Evolutionary conservation across 257 asterid genomes (phyloP).

Genomic region (Haberlea rhodopensis): DNA sequence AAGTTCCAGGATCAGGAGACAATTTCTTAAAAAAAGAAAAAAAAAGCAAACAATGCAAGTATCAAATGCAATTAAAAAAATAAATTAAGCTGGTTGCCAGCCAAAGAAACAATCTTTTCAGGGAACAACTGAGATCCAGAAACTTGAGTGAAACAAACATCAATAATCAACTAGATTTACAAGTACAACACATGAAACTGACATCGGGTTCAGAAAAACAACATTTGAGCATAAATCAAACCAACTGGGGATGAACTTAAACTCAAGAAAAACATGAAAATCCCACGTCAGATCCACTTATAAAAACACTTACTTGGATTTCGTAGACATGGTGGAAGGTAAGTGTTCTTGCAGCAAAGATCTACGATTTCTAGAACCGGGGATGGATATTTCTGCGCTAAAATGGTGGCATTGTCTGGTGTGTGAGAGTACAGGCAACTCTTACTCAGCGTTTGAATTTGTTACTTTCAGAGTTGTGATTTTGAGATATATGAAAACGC

Average conservation of each 20-base stretch:
- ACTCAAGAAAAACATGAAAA: conserved; percentile 30
- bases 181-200: too few relatives aligned
- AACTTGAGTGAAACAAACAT: background rate
- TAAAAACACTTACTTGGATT: conserved; percentile 60
- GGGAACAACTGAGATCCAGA: background rate
- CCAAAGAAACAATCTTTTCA: background rate
- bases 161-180: background rate
- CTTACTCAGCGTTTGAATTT: too few relatives aligned
- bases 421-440: background rate
- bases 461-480: background rate
- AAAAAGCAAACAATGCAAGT: conserved; percentile 25
- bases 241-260: conserved; percentile 12
- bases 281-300: conserved; percentile 38
- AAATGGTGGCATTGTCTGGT: conserved; percentile 30
- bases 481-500: too few relatives aligned
- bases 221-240: background rate
- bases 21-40: background rate
- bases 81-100: too few relatives aligned
- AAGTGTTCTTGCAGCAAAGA: conserved; percentile 9
- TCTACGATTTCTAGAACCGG: conserved; percentile 15
- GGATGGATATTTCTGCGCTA: conserved; percentile 14
- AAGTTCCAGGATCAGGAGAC: background rate
- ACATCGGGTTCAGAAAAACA: background rate
- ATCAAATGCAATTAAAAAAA: conserved; percentile 15
- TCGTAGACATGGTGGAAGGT: conserved; percentile 54